phyloP scores from a whole-genome alignment of 1,284 basidiomycete species.

The Ceratobasidium sp. region DNA sequence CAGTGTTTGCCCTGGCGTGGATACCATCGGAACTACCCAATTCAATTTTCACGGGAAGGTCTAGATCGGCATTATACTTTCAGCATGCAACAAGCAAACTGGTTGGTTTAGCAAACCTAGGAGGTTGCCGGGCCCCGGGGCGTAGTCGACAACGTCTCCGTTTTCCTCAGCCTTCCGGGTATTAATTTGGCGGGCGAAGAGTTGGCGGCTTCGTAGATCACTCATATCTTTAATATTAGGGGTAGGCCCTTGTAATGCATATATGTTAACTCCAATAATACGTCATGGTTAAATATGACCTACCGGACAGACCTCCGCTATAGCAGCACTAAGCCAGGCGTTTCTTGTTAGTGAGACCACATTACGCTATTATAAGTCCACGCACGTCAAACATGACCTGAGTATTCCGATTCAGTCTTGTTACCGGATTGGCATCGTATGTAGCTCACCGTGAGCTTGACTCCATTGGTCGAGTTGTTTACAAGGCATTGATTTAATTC shows the following conservation, averaged over 20 bases:
- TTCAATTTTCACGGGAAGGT: conserved; percentile 4
- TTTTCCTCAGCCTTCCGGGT: too few relatives aligned
- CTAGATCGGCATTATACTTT: not conserved
- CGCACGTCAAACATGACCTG: conserved; percentile 38
- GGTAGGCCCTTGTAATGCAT: not conserved
- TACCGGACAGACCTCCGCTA: conserved; percentile 34
- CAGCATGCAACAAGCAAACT: not conserved
- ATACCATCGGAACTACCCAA: not conserved
- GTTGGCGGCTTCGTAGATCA: not conserved
- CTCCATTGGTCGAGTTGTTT: not conserved
- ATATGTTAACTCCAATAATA: not conserved
- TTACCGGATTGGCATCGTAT: not conserved
- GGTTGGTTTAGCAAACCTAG: not conserved
- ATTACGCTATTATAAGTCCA: too few relatives aligned
- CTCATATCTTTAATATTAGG: conserved; percentile 21
- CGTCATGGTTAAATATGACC: not conserved
- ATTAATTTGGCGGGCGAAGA: not conserved
- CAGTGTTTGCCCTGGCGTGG: not conserved
- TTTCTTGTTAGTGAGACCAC: not conserved
- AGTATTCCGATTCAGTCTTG: not conserved
- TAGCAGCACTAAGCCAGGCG: conserved; percentile 18
- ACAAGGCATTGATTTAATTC: conserved; percentile 18
- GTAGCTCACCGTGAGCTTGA: conserved; percentile 35
- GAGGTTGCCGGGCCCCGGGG: not conserved
- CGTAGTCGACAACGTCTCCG: too few relatives aligned